Percentiles rank a stretch among this genome's conserved stretches.
Evolutionary conservation across 1,284 basidiomycete genomes (phyloP).

Genomic region (Cryptococcus wingfieldii): DNA sequence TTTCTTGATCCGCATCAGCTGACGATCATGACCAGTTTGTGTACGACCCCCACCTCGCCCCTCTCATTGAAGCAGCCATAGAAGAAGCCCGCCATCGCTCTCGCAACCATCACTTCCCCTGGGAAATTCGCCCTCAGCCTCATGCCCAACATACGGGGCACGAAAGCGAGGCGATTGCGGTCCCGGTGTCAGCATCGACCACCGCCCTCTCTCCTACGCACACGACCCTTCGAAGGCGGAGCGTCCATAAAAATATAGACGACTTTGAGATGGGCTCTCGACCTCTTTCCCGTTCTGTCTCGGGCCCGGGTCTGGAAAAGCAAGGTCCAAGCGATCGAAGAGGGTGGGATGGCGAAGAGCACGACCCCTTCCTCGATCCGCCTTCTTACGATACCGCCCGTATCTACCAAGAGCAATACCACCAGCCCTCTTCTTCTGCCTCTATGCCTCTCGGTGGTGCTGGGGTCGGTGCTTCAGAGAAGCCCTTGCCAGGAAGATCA

Average conservation of each 20-base stretch:
- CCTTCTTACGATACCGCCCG: background rate
- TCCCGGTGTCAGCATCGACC: background rate
- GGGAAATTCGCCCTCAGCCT: background rate
- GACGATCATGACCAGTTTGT: constrained; percentile 25
- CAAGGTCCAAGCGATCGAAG: no score
- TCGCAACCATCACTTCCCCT: constrained; percentile 2
- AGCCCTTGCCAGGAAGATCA: background rate
- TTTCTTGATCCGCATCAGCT: background rate
- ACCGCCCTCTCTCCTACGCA: background rate
- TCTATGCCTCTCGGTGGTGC: background rate
- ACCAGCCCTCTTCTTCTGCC: background rate
- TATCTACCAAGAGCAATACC: background rate
- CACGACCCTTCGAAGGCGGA: background rate
- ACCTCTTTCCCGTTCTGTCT: background rate
- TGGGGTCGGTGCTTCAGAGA: background rate
- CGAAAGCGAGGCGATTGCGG: background rate
- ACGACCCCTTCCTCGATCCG: background rate
- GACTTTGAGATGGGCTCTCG: no score
- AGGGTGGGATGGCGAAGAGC: background rate
- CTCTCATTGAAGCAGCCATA: constrained; percentile 35
- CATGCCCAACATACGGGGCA: constrained; percentile 7
- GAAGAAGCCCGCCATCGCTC: constrained; percentile 12
- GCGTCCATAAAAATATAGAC: no score
- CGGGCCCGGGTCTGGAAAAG: no score
- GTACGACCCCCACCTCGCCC: constrained; percentile 44